Evolutionary conservation across 1,284 basidiomycete genomes (phyloP).

Genomic region (Neonothopanus nambi): DNA sequence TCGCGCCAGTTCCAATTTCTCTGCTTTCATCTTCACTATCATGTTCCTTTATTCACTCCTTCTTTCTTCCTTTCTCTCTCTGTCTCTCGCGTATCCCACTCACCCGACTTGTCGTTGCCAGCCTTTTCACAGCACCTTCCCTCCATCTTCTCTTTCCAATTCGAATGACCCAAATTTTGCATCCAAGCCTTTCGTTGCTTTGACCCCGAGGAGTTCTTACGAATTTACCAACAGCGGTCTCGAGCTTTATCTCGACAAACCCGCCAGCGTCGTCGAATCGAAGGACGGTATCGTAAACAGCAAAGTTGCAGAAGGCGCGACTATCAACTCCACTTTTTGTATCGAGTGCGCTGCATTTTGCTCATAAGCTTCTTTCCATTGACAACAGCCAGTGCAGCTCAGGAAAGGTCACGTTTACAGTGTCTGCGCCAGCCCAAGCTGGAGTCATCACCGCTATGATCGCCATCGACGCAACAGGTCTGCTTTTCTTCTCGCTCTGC

Average conservation of each 20-base stretch:
- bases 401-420: constrained; percentile 37
- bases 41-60: too few species aligned
- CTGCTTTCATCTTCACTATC: too few species aligned
- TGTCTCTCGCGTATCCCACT: neutral
- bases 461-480: constrained; percentile 32
- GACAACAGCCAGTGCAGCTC: constrained; percentile 15
- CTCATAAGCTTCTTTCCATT: neutral
- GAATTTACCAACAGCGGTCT: constrained; percentile 27
- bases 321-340: constrained; percentile 43
- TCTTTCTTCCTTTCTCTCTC: too few species aligned
- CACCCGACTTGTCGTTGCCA: constrained; percentile 16
- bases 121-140: constrained; percentile 27
- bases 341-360: constrained; percentile 27
- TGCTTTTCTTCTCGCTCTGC: neutral
- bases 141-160: constrained; percentile 20
- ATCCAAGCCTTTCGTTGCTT: constrained; percentile 30
- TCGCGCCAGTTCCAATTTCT: too few species aligned
- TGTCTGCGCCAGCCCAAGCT: constrained; percentile 32
- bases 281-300: constrained; percentile 36
- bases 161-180: constrained; percentile 9
- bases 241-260: constrained; percentile 36
- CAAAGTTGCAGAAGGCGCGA: constrained; percentile 39
- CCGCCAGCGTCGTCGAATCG: constrained; percentile 31
- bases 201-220: constrained; percentile 36
- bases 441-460: constrained; percentile 43